Conservation (phyloP, 2,329 filamentous ascomycete genomes). For the Aspergillus udagawae region DNA sequence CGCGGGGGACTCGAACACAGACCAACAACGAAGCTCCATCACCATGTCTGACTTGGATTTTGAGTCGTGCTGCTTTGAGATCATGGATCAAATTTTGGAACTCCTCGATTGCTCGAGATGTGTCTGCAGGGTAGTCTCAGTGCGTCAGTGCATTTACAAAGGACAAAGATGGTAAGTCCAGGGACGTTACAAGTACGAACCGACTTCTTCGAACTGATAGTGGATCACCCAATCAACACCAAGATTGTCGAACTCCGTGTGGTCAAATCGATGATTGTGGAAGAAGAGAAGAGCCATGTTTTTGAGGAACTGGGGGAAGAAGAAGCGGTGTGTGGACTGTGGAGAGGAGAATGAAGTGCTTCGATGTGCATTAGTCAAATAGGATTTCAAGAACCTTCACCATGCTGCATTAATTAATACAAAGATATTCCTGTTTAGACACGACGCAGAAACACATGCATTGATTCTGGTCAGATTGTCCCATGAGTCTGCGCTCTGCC, state of each 20-base stretch:
- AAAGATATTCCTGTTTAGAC: neutral
- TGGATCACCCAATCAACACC: slow-evolving; percentile 86
- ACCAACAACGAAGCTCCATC: slow-evolving; percentile 71
- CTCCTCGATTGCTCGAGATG: slow-evolving; percentile 63
- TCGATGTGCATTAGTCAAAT: neutral
- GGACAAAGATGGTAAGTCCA: neutral
- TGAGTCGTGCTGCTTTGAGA: slow-evolving; percentile 74
- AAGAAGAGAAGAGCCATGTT: slow-evolving; percentile 27
- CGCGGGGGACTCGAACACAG: slow-evolving; percentile 75
- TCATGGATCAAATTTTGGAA: slow-evolving; percentile 75
- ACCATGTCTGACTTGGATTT: slow-evolving; percentile 81
- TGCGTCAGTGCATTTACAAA: neutral
- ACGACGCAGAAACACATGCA: neutral
- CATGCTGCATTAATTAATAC: neutral
- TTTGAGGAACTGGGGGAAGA: neutral
- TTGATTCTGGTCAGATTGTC: neutral
- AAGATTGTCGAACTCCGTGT: slow-evolving; percentile 49
- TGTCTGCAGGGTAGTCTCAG: slow-evolving; percentile 49
- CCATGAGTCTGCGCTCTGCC: neutral
- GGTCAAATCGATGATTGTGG: slow-evolving; percentile 10
- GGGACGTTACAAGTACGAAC: slow-evolving; percentile 41
- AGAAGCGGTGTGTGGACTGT: slow-evolving; percentile 4
- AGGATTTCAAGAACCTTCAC: neutral
- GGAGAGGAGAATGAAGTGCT: neutral
- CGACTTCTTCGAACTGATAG: slow-evolving; percentile 66